Evolutionary conservation across 768 basidiomycete species (phyloP).

Genomic region (Hygrophorus pudorinus): DNA sequence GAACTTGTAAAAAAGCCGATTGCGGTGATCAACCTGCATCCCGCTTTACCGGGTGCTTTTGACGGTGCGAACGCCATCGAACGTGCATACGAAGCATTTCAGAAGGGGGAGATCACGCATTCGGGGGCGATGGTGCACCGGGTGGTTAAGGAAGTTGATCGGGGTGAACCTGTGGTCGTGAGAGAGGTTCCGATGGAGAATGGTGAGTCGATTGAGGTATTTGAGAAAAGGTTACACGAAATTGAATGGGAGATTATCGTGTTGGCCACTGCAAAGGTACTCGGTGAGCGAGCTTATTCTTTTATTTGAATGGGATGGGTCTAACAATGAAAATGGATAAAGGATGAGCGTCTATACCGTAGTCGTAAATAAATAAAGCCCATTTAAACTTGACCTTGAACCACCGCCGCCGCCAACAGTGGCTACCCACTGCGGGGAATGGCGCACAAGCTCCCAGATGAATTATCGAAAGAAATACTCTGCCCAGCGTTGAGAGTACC

Average conservation of each 20-base stretch:
- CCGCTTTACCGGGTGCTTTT: conserved; percentile 92
- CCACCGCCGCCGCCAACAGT: not conserved
- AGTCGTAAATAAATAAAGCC: too few relatives aligned
- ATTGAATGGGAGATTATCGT: conserved; percentile 91
- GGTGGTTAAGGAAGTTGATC: conserved; percentile 89
- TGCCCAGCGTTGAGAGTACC: not conserved
- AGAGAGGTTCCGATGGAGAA: conserved; percentile 62
- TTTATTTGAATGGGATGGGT: too few relatives aligned
- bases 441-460: conserved; percentile 6
- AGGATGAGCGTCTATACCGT: too few relatives aligned
- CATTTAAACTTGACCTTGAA: not conserved
- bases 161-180: conserved; percentile 80
- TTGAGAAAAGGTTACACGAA: conserved; percentile 69
- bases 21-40: conserved; percentile 93
- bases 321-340: not conserved
- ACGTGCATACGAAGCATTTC: conserved; percentile 82
- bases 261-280: conserved; percentile 61
- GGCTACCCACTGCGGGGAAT: conserved; percentile 1
- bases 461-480: conserved; percentile 6
- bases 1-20: conserved; percentile 29
- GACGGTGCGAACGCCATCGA: conserved; percentile 91
- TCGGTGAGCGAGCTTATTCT: conserved; percentile 35
- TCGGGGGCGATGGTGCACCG: conserved; percentile 92
- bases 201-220: conserved; percentile 62
- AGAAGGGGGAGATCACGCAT: conserved; percentile 64